Conservation (phyloP, 306 rosid species). For the Malus fusca region DNA sequence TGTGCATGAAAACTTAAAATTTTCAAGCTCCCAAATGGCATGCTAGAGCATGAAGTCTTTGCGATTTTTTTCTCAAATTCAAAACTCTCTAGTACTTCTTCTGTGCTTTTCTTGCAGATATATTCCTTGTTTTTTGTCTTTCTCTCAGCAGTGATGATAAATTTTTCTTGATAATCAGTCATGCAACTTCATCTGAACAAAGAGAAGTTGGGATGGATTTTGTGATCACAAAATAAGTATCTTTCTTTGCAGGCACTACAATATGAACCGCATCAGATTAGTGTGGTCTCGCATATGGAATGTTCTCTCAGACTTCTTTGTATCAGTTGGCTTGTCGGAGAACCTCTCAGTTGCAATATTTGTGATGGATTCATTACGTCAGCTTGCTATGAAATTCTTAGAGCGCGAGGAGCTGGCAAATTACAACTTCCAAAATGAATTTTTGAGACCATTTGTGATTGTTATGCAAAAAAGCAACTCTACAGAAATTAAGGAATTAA, state of each 20-base stretch:
- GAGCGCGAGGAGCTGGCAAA: slow-evolving; percentile 98
- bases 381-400: slow-evolving; percentile 96
- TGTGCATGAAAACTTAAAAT: background rate
- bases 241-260: slow-evolving; percentile 86
- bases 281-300: slow-evolving; percentile 99
- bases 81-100: background rate
- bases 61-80: background rate
- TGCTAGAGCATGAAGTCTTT: background rate
- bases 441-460: slow-evolving; percentile 94
- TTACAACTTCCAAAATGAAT: slow-evolving; percentile 96
- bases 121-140: background rate
- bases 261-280: slow-evolving; percentile 96
- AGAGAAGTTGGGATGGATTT: background rate
- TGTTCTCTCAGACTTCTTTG: slow-evolving; percentile 97
- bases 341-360: slow-evolving; percentile 96
- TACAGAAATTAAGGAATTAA: slow-evolving; percentile 89
- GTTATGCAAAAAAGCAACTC: slow-evolving; percentile 90
- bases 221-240: slow-evolving; percentile 16
- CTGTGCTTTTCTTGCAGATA: background rate
- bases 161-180: background rate
- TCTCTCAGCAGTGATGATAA: background rate
- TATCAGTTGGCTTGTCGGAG: slow-evolving; percentile 93
- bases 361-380: slow-evolving; percentile 97
- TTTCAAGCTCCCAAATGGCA: background rate
- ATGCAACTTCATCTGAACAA: slow-evolving; percentile 6